Evolutionary conservation across 257 asterid species (phyloP).

Genomic region (Solanum pinnatisectum): DNA sequence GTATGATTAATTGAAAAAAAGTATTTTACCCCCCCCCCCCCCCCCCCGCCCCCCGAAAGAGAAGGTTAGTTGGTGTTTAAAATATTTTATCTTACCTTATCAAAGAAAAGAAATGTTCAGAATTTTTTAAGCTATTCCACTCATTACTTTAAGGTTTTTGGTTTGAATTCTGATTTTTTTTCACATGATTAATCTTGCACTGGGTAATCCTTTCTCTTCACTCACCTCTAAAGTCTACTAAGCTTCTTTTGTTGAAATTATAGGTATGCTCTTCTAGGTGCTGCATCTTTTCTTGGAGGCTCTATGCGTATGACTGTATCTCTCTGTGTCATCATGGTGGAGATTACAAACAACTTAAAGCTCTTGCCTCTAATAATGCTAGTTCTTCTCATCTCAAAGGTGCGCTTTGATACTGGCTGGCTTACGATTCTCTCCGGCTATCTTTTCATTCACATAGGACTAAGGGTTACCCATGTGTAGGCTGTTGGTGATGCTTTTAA

Average conservation of each 20-base stretch:
- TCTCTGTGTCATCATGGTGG: slow-evolving; percentile 97
- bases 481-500: slow-evolving; percentile 99
- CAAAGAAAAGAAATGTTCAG: not conserved
- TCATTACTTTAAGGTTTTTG: not conserved
- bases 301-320: slow-evolving; percentile 99
- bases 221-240: not conserved
- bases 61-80: not conserved
- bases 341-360: slow-evolving; percentile 87
- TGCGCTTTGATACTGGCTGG: slow-evolving; percentile 3
- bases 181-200: not conserved
- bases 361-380: slow-evolving; percentile 95
- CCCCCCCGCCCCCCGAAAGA: too few species aligned
- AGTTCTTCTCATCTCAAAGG: slow-evolving; percentile 98
- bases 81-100: not conserved
- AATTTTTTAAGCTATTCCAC: not conserved
- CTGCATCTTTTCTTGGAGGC: slow-evolving; percentile 98
- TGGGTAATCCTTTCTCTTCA: not conserved
- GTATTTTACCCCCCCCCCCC: not conserved
- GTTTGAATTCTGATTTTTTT: not conserved
- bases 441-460: not conserved
- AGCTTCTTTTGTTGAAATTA: slow-evolving; percentile 10
- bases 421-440: not conserved
- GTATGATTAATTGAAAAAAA: not conserved
- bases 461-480: slow-evolving; percentile 23
- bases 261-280: slow-evolving; percentile 95